Evolutionary conservation across 768 basidiomycete species (phyloP).

Genomic region (Dioszegia hungarica): DNA sequence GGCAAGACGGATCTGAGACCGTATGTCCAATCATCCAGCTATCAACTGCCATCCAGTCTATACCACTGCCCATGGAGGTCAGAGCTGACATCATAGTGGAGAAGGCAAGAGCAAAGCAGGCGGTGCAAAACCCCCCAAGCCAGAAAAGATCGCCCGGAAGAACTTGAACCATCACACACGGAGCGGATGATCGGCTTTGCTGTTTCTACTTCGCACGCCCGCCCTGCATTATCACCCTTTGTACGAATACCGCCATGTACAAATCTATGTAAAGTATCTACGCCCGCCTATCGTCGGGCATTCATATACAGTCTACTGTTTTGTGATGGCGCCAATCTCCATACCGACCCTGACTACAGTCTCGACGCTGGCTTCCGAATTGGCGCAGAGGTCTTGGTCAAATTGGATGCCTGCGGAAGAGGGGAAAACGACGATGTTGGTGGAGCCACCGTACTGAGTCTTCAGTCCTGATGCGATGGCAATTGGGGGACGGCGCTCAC

Average conservation of each 20-base stretch:
- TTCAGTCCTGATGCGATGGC: background rate
- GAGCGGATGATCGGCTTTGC: background rate
- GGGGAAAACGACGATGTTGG: conserved; percentile 61
- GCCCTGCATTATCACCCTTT: background rate
- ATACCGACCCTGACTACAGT: conserved; percentile 62
- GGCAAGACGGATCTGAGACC: conserved; percentile 34
- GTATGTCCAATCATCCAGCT: conserved; percentile 21
- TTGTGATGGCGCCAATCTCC: conserved; percentile 41
- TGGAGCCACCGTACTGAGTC: conserved; percentile 71
- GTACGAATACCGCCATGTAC: background rate
- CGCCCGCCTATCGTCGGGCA: no score
- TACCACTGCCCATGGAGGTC: no score
- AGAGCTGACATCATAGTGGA: conserved; percentile 10
- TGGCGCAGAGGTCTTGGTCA: conserved; percentile 60
- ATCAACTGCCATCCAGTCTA: no score
- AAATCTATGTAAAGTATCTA: background rate
- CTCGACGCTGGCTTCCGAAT: conserved; percentile 59
- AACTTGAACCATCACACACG: conserved; percentile 2
- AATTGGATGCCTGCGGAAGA: conserved; percentile 50
- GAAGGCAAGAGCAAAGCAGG: conserved; percentile 29
- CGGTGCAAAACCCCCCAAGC: conserved; percentile 16
- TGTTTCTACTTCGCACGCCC: background rate
- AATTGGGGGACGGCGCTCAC: conserved; percentile 52
- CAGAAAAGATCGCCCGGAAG: conserved; percentile 1
- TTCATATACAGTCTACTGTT: background rate